phyloP scores from a whole-genome alignment of 108 stramenopile genomes.

The Conticribra weissflogii region DNA sequence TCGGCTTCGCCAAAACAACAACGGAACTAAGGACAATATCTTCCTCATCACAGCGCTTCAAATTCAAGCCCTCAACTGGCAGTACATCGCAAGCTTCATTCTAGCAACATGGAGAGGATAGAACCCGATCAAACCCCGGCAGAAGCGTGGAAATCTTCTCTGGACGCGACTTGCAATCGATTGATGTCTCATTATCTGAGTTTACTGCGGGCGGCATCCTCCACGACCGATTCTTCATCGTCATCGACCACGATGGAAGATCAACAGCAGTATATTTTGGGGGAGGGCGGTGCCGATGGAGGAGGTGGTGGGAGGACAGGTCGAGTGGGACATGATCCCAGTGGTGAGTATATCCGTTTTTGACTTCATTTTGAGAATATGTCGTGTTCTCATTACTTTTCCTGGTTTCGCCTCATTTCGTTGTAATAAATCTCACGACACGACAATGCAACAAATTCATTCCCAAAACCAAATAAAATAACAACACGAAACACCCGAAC shows the following conservation, averaged over 20 bases:
- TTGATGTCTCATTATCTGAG: slow-evolving; percentile 82
- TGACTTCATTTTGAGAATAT: no score
- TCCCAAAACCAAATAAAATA: no score
- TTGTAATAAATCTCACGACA: no score
- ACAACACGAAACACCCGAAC: no score
- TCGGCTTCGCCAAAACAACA: no score
- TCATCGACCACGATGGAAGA: no score
- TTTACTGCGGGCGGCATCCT: slow-evolving; percentile 73
- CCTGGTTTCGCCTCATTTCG: no score
- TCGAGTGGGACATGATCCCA: slow-evolving; percentile 36
- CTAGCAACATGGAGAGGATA: slow-evolving; percentile 66
- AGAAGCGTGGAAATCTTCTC: slow-evolving; percentile 73
- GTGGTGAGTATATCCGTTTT: no score
- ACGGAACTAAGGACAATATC: no score
- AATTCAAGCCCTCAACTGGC: not conserved
- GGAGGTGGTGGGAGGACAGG: slow-evolving; percentile 2
- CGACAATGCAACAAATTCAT: no score
- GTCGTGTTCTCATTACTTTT: no score
- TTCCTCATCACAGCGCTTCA: not conserved
- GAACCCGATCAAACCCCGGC: slow-evolving; percentile 77
- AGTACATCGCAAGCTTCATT: not conserved
- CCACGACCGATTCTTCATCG: no score
- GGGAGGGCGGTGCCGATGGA: slow-evolving; percentile 5
- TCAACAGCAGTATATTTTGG: slow-evolving; percentile 38
- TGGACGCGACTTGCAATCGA: slow-evolving; percentile 87